Base-by-base conservation (phyloP, 441 rosid species). In the Geranium incanum region DNA sequence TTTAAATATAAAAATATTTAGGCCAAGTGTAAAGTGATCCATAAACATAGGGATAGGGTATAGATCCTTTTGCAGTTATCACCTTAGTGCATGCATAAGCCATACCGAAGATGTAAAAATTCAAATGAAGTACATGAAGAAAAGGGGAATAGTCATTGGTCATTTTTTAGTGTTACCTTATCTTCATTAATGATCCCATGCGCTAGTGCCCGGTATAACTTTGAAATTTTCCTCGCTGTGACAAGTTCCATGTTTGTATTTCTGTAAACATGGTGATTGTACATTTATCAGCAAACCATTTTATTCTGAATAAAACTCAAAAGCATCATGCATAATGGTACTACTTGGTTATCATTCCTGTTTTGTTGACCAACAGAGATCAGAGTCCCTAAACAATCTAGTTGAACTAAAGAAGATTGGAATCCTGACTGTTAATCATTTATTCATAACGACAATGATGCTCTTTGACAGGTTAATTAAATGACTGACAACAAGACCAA, bases 151-250 rank as follows among this genome's bases (percentile, higher is more conserved):
- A 71, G 21, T 52, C 36, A 38, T 63, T 70, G 33, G 21, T 52
- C 36, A 38, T 63, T 70, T 33, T 37, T 4, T 15, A 5, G 39
- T 64, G 11, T 78, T 74, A 86, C 98, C 92, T 83, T 82, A 67
- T 94, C 94, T 71, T 88, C 81, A 72, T 75, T 81, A 76, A 88
- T 16, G 71, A 87, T 81, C 74, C 98, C 95, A 70, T 72, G 67
- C 16, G 85, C 97, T 59, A 91, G 83, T 67, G 97, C 96, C 39
- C 92, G 86, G 64, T 88, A 91, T 75, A 88, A 82, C 87, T 94
- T 91, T 64, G 86, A 67, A 74, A 94, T 89, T 79, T 84, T 86
- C 84, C 93, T 79, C 52, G 75, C 70, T 11, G 72, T 65, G 75
- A 72, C 71, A 70, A 36, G 38, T 75, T 82, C 83, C 71, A 62